A percentile compares a stretch with the other conserved stretches of the same genome.
phyloP scores from a whole-genome alignment of 2,329 filamentous ascomycete genomes.

The Microsporum canis region DNA sequence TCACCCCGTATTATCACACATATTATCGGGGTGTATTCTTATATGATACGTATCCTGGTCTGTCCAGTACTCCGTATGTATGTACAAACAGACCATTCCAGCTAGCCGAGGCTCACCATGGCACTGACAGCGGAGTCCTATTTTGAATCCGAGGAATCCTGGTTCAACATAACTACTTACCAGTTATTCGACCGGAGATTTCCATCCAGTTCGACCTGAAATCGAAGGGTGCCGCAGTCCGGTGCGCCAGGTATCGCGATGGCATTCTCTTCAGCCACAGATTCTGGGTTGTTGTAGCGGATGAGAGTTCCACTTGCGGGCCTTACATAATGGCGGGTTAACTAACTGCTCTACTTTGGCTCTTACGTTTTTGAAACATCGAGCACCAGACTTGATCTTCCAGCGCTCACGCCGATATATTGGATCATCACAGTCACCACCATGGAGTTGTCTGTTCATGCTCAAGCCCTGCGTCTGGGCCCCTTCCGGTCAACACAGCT shows the following conservation, averaged over 20 bases:
- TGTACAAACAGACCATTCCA: neutral
- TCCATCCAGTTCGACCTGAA: neutral
- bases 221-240: neutral
- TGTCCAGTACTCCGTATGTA: neutral
- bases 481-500: neutral
- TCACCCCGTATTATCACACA: neutral
- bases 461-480: neutral
- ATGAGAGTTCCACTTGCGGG: neutral
- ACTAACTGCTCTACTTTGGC: neutral
- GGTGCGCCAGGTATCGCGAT: neutral
- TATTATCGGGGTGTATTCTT: neutral
- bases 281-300: neutral
- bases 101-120: neutral
- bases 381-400: neutral
- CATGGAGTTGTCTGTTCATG: neutral
- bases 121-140: neutral
- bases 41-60: neutral
- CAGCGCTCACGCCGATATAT: neutral
- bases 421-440: neutral
- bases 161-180: neutral
- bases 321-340: neutral
- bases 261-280: neutral
- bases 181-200: neutral
- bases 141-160: neutral
- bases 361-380: neutral